Evolutionary conservation across 140 eudicot species (phyloP).

Genomic region (Flaveria floridana): DNA sequence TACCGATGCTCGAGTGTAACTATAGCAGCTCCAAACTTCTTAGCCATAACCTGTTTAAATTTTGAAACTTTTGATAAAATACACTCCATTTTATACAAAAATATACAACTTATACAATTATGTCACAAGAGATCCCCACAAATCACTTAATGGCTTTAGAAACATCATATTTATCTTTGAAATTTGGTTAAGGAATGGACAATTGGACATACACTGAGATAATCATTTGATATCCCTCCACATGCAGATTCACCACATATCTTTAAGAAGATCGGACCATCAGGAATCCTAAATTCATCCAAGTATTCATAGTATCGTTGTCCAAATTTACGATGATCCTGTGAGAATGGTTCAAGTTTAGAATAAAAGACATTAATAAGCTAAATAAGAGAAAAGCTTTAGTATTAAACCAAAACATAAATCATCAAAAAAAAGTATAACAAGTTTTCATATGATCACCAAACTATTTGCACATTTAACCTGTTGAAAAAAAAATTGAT

Average conservation of each 20-base stretch:
- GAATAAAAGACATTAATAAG: slow-evolving; percentile 6
- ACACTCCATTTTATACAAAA: slow-evolving; percentile 4
- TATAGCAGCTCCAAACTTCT: slow-evolving; percentile 95
- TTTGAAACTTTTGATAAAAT: background rate
- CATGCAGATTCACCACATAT: slow-evolving; percentile 91
- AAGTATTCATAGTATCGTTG: slow-evolving; percentile 80
- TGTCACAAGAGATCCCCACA: background rate
- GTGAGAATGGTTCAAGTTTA: slow-evolving; percentile 26
- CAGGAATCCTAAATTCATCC: slow-evolving; percentile 68
- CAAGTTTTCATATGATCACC: background rate
- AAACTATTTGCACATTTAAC: background rate
- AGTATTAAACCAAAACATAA: background rate
- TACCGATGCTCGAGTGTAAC: slow-evolving; percentile 92
- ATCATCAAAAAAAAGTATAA: background rate
- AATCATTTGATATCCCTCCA: slow-evolving; percentile 75
- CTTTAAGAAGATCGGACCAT: slow-evolving; percentile 85
- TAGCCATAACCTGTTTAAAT: slow-evolving; percentile 67
- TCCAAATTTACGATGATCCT: slow-evolving; percentile 83
- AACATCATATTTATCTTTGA: slow-evolving; percentile 19
- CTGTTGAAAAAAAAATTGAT: background rate
- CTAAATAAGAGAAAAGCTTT: background rate
- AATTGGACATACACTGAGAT: slow-evolving; percentile 55
- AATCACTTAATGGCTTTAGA: too few species aligned
- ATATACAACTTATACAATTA: background rate
- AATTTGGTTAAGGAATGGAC: slow-evolving; percentile 1